Evolutionary conservation across 1,284 basidiomycete species (phyloP), one percentile per base, ranked within the genome.

Genomic region (Coniferiporia sulphurascens): DNA sequence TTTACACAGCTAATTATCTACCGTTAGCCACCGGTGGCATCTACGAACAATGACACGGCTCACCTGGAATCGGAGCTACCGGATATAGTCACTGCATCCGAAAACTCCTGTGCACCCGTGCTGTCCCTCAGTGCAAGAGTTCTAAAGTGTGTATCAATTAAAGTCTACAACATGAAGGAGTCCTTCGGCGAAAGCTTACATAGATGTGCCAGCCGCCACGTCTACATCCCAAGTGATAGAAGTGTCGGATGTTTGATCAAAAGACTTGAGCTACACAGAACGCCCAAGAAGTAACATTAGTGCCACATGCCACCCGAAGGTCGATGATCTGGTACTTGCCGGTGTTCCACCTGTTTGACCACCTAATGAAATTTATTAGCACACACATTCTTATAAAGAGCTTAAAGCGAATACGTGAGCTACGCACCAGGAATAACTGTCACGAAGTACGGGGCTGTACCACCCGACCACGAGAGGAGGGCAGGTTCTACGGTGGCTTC

Each of bases 171-270:
- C 38, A 12, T 4, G 7, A 12, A 5, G 15, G 22, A 44, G 49
- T 41, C 13, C 59, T 19, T 22, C 9, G 9, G 19, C 9, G 15
- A 62, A 41, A 7, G 72, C 82, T 66, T 68, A 91, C 89, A 91
- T 74, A 45, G 71, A 65, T 35, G 81, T 83, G 41, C 78, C 79
- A 0, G 73, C 53, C 1, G 70, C 62, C 21, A 91, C 67, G 69
- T 89, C 77, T 53, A 84, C 85, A 13, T 51, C 71, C 89, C 89
- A 93, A 12, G 87, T 88, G 64, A 75, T 66, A 43, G 68, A 71
- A 12, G 72, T 82, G 1, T 74, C 79, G 5, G 66, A 65, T 63
- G 80, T 78, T 3, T 69, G 58, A 17, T 79, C 74, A 68, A 89
- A 86, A 22, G 76, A 66, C 72, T 83, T 80, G 58, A 87, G 59